These are phyloP conservation scores for Coniophora puteana DNA, from an alignment of 1,284 basidiomycete genomes.

Conservation along the genomic window DNA sequence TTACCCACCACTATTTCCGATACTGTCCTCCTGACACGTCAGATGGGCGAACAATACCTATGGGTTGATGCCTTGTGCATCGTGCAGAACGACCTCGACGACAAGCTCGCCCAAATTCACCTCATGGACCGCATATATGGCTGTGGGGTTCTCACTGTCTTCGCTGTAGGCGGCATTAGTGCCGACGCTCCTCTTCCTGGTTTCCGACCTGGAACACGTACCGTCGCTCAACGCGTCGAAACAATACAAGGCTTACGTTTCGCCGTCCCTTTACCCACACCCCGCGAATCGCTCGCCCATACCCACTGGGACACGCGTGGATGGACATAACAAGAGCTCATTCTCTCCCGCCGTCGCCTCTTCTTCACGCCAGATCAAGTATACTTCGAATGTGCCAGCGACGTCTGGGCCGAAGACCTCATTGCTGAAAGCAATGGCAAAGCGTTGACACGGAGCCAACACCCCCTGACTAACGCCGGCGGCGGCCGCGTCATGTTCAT, in stretches of 20 bases:
- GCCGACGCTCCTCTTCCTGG: constrained; percentile 11
- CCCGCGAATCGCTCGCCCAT: constrained; percentile 5
- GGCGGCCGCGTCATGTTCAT: not conserved
- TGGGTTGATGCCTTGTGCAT: constrained; percentile 12
- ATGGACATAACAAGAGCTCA: constrained; percentile 21
- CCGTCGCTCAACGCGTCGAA: constrained; percentile 9
- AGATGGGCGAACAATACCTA: constrained; percentile 7
- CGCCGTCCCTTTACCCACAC: constrained; percentile 14
- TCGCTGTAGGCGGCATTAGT: constrained; percentile 3
- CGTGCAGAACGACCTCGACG: constrained; percentile 6
- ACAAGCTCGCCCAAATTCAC: constrained; percentile 5
- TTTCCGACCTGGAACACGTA: constrained; percentile 6
- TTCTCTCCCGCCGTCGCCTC: constrained; percentile 19
- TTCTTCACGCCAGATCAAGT: constrained; percentile 3
- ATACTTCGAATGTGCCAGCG: not conserved
- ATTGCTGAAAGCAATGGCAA: constrained; percentile 13
- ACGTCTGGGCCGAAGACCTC: constrained; percentile 5
- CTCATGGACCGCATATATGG: constrained; percentile 8
- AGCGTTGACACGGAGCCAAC: not conserved
- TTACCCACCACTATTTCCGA: constrained; percentile 2
- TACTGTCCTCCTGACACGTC: constrained; percentile 4
- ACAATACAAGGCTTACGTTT: constrained; percentile 17
- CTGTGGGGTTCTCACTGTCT: constrained; percentile 3
- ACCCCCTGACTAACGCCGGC: not conserved
- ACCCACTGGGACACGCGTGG: constrained; percentile 18